Base-by-base conservation (phyloP, 805 yeast species). In the Candida silvicultrix region DNA sequence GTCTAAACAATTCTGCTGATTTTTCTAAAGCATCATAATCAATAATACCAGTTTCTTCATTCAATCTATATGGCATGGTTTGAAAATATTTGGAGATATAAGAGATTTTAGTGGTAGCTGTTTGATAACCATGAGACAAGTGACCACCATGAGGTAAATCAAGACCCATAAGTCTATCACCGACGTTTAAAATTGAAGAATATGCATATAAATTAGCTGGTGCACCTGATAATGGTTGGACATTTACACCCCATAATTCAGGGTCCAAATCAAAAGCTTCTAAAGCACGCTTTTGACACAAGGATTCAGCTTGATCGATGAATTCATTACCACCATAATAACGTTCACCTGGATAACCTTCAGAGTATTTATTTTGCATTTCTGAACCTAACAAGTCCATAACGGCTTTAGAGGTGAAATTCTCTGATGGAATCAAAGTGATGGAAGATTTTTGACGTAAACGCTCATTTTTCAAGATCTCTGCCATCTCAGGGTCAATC, bases 71-170 rank as follows among this genome's bases (percentile, higher is more conserved):
- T 31, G 99, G 99, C 97, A 92, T 90, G 44, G 97, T 89, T 70
- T 89, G 94, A 73, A 92, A 92, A 71, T 92, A 92, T 60, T 89
- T 92, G 45, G 97, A 89, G 56, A 92, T 83, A 62, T 80, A 87
- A 36, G 96, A 87, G 62, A 92, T 90, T 74, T 90, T 90, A 62
- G 90, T 84, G 52, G 86, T 71, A 50, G 85, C 82, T 45, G 96
- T 87, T 73, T 89, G 97, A 72, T 92, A 92, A 57, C 99, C 99
- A 65, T 92, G 99, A 38, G 96, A 86, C 65, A 92, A 78, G 67
- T 92, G 99, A 55, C 99, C 99, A 60, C 99, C 99, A 61, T 92
- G 97, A 50, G 99, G 98, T 63, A 92, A 78, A 67, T 92, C 98
- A 53, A 92, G 78, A 59, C 99, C 99, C 99, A 92, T 92, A 54